A percentile compares a stretch with the other conserved stretches of the same genome.
These are phyloP conservation scores for Neurospora discreta DNA, from an alignment of 495 filamentous ascomycete genomes.

Conservation along the genomic window DNA sequence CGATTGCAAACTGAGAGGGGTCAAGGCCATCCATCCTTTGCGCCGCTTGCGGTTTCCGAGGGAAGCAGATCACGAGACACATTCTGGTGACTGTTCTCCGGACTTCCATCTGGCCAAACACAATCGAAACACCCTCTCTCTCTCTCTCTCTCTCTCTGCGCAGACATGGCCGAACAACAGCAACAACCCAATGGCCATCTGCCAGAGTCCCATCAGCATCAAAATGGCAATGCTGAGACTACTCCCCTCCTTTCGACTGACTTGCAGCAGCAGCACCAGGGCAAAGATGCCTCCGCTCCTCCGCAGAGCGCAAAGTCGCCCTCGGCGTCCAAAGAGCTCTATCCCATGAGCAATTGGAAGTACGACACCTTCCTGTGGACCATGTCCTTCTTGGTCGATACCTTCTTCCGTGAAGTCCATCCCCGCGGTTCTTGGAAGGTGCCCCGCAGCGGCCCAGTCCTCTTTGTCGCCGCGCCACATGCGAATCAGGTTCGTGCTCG, in stretches of 20 bases:
- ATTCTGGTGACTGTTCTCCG: not conserved
- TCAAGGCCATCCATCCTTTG: not conserved
- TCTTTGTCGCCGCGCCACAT: conserved; percentile 97
- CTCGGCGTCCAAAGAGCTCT: conserved; percentile 41
- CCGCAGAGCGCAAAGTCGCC: conserved; percentile 15
- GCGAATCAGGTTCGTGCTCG: conserved; percentile 68
- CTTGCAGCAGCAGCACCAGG: conserved; percentile 5
- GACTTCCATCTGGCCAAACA: not conserved
- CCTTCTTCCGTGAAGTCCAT: conserved; percentile 97
- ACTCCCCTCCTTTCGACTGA: conserved; percentile 8
- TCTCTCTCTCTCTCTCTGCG: too few relatives aligned
- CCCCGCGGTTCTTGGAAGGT: conserved; percentile 90
- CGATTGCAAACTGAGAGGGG: not conserved
- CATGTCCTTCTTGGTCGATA: conserved; percentile 75
- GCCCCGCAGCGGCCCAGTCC: conserved; percentile 73
- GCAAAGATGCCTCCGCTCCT: conserved; percentile 1
- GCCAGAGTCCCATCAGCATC: not conserved
- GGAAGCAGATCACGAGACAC: not conserved
- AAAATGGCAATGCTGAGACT: not conserved
- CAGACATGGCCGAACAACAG: not conserved
- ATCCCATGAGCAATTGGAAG: conserved; percentile 59
- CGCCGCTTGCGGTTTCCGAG: not conserved
- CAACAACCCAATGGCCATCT: not conserved
- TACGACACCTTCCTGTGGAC: conserved; percentile 77
- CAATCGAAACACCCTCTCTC: not conserved